These are phyloP conservation scores for Podospora bellae-mahoneyi DNA, from an alignment of 495 filamentous ascomycete genomes.

Conservation along the genomic window DNA sequence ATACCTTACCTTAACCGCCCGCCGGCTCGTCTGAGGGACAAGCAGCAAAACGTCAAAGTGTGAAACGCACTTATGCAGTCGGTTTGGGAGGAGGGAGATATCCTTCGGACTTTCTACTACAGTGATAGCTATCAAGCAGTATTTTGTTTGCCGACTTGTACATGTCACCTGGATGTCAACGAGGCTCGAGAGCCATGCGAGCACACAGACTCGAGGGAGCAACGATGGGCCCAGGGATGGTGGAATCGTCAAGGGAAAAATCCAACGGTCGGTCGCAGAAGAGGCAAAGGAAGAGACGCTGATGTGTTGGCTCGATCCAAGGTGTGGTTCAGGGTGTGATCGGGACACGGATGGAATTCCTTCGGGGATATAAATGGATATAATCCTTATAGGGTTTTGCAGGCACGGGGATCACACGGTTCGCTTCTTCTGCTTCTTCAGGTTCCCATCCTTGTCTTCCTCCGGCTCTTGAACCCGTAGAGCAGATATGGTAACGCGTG, in stretches of 20 bases:
- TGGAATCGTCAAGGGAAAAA: not conserved
- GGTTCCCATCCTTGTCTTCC: not conserved
- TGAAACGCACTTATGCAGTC: constrained; percentile 16
- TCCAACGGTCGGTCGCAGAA: not conserved
- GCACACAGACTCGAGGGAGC: not conserved
- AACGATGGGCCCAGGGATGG: not conserved
- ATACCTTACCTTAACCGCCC: not conserved
- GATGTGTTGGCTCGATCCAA: not conserved
- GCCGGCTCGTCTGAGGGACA: not conserved
- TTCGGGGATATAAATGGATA: constrained; percentile 16
- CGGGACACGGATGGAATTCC: not conserved
- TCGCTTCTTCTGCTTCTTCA: constrained; percentile 1
- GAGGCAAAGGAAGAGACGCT: not conserved
- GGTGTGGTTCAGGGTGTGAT: not conserved
- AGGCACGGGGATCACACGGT: constrained; percentile 15
- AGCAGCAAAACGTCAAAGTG: not conserved
- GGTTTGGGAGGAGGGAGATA: not conserved
- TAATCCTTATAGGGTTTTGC: constrained; percentile 13
- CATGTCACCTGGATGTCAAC: not conserved
- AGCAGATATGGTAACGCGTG: not conserved
- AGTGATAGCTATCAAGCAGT: not conserved
- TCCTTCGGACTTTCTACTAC: not conserved
- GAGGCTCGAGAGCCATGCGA: not conserved
- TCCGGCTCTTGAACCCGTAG: not conserved
- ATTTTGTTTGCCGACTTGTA: not conserved